These are phyloP conservation scores for Spathaspora girioi DNA, from an alignment of 805 yeast species.

Conservation along the genomic window DNA sequence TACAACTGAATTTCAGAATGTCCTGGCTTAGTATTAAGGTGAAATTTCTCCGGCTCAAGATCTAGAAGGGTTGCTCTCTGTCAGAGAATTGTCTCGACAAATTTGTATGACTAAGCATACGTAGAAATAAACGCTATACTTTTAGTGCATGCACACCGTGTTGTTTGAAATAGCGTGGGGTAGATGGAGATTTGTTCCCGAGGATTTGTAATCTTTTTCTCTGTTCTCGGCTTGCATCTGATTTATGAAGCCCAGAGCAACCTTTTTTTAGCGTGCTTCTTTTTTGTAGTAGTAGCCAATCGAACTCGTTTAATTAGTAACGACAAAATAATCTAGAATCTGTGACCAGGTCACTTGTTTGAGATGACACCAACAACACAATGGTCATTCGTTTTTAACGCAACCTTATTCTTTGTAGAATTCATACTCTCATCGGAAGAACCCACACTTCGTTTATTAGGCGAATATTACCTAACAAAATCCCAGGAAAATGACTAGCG, in stretches of 20 bases:
- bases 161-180: neutral
- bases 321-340: neutral
- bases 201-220: neutral
- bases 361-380: neutral
- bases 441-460: too few relatives aligned
- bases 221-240: neutral
- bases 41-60: too few relatives aligned
- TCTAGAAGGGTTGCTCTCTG: too few relatives aligned
- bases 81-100: too few relatives aligned
- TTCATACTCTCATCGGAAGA: too few relatives aligned
- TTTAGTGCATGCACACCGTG: too few relatives aligned
- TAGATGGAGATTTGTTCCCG: neutral
- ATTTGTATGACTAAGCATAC: too few relatives aligned
- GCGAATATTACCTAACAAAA: too few relatives aligned
- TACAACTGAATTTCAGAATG: too few relatives aligned
- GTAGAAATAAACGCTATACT: too few relatives aligned
- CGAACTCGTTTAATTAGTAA: neutral
- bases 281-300: neutral
- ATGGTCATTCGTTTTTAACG: neutral
- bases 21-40: too few relatives aligned
- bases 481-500: too few relatives aligned
- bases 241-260: neutral
- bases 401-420: neutral
- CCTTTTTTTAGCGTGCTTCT: neutral
- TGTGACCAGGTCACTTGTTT: neutral